A percentile compares a stretch with the other conserved stretches of the same genome.
These are phyloP conservation scores for Magnaporthiopsis poae DNA, from an alignment of 2,329 filamentous ascomycete species.

Conservation along the genomic window DNA sequence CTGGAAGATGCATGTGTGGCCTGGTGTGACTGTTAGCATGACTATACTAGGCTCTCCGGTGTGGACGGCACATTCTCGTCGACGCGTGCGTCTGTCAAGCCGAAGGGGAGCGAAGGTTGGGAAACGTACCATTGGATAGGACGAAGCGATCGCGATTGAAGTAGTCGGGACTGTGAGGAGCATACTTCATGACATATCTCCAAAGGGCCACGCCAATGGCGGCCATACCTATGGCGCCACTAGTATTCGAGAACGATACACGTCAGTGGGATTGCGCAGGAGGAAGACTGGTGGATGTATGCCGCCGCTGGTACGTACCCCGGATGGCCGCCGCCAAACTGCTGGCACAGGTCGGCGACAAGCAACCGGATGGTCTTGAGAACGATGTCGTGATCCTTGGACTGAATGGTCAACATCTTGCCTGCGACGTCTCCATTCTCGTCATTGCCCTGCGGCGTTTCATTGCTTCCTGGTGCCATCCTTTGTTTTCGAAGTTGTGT, in stretches of 20 bases:
- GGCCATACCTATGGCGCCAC: conserved; percentile 26
- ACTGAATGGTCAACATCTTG: neutral
- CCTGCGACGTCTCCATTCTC: neutral
- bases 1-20: conserved; percentile 40
- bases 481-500: neutral
- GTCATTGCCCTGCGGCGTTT: neutral
- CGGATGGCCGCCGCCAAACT: conserved; percentile 60
- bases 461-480: neutral
- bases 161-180: conserved; percentile 39
- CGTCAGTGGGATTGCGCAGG: neutral
- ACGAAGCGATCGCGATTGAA: conserved; percentile 53
- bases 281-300: neutral
- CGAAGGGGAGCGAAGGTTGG: neutral
- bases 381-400: conserved; percentile 31
- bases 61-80: too few species aligned
- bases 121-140: conserved; percentile 39
- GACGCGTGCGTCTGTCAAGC: too few species aligned
- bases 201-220: conserved; percentile 34
- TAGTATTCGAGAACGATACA: conserved; percentile 5
- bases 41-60: neutral
- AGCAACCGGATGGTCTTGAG: conserved; percentile 51
- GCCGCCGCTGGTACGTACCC: conserved; percentile 36
- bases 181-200: conserved; percentile 51
- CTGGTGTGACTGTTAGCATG: conserved; percentile 10
- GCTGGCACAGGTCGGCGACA: conserved; percentile 59